A percentile compares a stretch with the other conserved stretches of the same genome.
Conservation (phyloP, 768 basidiomycete genomes). For the Termitomyces sp. region DNA sequence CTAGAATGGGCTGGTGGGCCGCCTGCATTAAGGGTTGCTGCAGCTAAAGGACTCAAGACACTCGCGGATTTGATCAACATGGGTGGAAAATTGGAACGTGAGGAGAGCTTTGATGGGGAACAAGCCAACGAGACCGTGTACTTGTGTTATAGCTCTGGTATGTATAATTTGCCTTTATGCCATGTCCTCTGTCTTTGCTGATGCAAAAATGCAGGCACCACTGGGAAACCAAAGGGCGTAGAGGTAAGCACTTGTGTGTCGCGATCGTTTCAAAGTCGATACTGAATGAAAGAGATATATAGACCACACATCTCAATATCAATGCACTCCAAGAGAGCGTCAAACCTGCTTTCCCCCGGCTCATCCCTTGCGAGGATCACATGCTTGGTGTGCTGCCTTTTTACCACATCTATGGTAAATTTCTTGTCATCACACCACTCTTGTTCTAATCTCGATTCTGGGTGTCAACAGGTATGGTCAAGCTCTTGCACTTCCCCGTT, state of each 20-base stretch:
- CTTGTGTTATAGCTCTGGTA: slow-evolving; percentile 56
- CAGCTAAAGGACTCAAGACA: slow-evolving; percentile 7
- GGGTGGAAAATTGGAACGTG: slow-evolving; percentile 48
- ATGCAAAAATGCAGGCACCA: slow-evolving; percentile 51
- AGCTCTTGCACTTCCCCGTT: slow-evolving; percentile 60
- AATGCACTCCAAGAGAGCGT: slow-evolving; percentile 55
- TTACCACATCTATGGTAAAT: slow-evolving; percentile 43
- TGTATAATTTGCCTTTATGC: not conserved
- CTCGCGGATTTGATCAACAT: slow-evolving; percentile 25
- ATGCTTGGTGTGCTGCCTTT: slow-evolving; percentile 66
- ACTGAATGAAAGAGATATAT: not conserved
- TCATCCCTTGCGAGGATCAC: slow-evolving; percentile 39
- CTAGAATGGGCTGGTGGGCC: slow-evolving; percentile 45
- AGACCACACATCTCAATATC: slow-evolving; percentile 71
- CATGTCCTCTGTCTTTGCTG: not conserved
- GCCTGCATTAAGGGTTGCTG: slow-evolving; percentile 13
- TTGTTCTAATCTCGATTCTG: not conserved
- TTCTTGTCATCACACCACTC: not conserved
- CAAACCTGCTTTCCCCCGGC: slow-evolving; percentile 36
- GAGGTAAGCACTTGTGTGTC: slow-evolving; percentile 27
- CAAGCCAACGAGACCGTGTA: slow-evolving; percentile 56
- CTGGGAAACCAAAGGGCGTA: slow-evolving; percentile 73
- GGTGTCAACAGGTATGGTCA: slow-evolving; percentile 47
- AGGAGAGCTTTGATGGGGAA: slow-evolving; percentile 53
- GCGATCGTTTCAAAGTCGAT: not conserved